Percentiles rank a stretch among this genome's conserved stretches.
Evolutionary conservation across 2,329 filamentous ascomycete species (phyloP).

Genomic region (Kalmusia sp.): DNA sequence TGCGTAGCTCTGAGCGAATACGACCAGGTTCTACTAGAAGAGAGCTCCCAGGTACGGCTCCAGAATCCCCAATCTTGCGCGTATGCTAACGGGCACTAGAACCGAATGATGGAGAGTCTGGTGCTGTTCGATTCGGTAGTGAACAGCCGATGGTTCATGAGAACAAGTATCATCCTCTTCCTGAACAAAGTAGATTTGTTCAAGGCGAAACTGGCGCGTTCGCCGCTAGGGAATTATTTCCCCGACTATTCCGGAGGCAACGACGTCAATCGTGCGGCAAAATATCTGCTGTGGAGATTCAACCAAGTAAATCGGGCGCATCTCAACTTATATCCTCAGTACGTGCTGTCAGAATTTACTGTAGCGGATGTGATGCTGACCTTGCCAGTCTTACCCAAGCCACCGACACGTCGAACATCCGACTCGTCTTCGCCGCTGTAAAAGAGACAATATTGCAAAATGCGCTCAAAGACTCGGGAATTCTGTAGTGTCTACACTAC

Average conservation of each 20-base stretch:
- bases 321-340: conserved; percentile 96
- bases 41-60: conserved; percentile 85
- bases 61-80: conserved; percentile 10
- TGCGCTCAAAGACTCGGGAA: conserved; percentile 96
- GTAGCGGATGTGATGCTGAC: conserved; percentile 30
- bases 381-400: conserved; percentile 88
- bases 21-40: conserved; percentile 94
- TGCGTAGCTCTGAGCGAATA: conserved; percentile 98
- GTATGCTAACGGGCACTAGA: conserved; percentile 62
- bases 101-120: conserved; percentile 99
- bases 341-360: conserved; percentile 4
- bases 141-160: conserved; percentile 98
- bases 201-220: conserved; percentile 89
- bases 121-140: conserved; percentile 98
- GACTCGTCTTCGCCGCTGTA: conserved; percentile 95
- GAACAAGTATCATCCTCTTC: conserved; percentile 98
- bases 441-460: conserved; percentile 99
- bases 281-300: conserved; percentile 97
- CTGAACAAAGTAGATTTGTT: conserved; percentile 99
- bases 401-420: conserved; percentile 97
- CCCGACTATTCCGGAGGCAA: conserved; percentile 97
- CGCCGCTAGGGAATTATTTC: conserved; percentile 92
- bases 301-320: conserved; percentile 98
- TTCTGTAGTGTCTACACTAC: conserved; percentile 61
- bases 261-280: conserved; percentile 96